Evolutionary conservation across 768 basidiomycete species (phyloP).

Genomic region (Hygrophorus pudorinus): DNA sequence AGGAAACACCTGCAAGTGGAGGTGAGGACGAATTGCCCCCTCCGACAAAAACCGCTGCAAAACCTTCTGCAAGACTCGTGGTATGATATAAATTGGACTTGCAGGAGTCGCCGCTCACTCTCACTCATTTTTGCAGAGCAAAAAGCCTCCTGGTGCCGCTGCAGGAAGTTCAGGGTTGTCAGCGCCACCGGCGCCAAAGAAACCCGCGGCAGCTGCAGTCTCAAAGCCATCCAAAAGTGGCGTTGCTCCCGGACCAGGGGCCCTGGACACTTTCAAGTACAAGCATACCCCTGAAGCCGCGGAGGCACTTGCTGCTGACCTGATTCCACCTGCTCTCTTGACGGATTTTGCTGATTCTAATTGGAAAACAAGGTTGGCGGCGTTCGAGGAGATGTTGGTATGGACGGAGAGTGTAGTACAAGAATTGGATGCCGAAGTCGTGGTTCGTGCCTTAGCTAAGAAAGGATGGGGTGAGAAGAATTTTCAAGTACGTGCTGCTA

Average conservation of each 20-base stretch:
- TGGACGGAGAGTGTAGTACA: slow-evolving; percentile 71
- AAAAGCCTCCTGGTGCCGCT: slow-evolving; percentile 26
- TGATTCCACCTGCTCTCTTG: slow-evolving; percentile 62
- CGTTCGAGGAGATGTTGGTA: slow-evolving; percentile 71
- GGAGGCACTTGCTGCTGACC: slow-evolving; percentile 61
- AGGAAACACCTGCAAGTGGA: slow-evolving; percentile 12
- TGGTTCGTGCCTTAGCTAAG: slow-evolving; percentile 81
- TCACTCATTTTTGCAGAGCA: slow-evolving; percentile 36
- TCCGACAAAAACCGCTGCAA: slow-evolving; percentile 39
- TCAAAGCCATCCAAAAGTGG: slow-evolving; percentile 41
- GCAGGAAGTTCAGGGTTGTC: slow-evolving; percentile 17
- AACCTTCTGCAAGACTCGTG: slow-evolving; percentile 38
- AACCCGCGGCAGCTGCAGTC: slow-evolving; percentile 27
- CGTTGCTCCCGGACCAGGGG: slow-evolving; percentile 25
- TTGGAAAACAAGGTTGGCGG: slow-evolving; percentile 88
- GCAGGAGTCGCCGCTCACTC: slow-evolving; percentile 2
- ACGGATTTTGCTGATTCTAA: slow-evolving; percentile 75
- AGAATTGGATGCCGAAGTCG: slow-evolving; percentile 74
- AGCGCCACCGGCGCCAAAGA: slow-evolving; percentile 29
- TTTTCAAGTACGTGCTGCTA: slow-evolving; percentile 68
- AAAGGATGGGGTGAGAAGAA: slow-evolving; percentile 99
- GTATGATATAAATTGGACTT: slow-evolving; percentile 20
- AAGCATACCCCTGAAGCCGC: slow-evolving; percentile 90
- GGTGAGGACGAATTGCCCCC: slow-evolving; percentile 25
- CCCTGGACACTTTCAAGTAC: slow-evolving; percentile 82